Base-by-base conservation (phyloP, 1,284 basidiomycete genomes). In the Chiua sp. region DNA sequence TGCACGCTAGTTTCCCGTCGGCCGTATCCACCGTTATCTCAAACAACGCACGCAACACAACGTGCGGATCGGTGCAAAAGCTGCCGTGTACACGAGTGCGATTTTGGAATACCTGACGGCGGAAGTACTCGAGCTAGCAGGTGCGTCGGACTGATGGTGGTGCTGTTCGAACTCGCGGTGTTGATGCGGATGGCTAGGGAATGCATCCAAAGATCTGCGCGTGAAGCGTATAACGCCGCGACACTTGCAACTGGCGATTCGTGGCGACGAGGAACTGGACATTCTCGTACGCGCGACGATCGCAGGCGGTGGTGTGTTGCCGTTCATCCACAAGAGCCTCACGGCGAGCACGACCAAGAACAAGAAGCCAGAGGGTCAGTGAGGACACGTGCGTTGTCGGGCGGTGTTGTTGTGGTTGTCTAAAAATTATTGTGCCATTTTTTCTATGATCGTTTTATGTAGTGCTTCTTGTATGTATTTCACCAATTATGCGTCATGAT, bases 171-270 rank as follows among this genome's bases (percentile, higher is more conserved):
- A 26, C 26, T 26, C 26, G 26, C 26, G 26, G 23, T 39, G 35
- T 30, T 57, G n/a, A 66, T 33, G n/a, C 11, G 7, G 30, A 12
- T 51, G n/a, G n/a, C 13, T 49, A 94, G 96, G 96, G 47, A 98
- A 98, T 77, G 96, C 96, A 28, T 96, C 96, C 13, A 98, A 98
- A 75, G 96, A 98, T 80, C 84, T 98, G 44, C 88, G 92, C 56
- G 94, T 98, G 49, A 98, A 98, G 79, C 93, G 97, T 75, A 98
- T 98, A 76, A 98, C 94, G 0, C 96, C 96, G 23, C 92, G 94
- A 66, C 94, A 96, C 78, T 77, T 96, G 67, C 94, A 96, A 75
- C 85, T 96, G 32, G 94, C 96, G 37, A 98, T 98, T 68, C 93
- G 96, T 63, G 96, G 96, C 54, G 97, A 98, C 76, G 96, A 98